Conservation (phyloP, 306 rosid species). For the Dicorynia guianensis region DNA sequence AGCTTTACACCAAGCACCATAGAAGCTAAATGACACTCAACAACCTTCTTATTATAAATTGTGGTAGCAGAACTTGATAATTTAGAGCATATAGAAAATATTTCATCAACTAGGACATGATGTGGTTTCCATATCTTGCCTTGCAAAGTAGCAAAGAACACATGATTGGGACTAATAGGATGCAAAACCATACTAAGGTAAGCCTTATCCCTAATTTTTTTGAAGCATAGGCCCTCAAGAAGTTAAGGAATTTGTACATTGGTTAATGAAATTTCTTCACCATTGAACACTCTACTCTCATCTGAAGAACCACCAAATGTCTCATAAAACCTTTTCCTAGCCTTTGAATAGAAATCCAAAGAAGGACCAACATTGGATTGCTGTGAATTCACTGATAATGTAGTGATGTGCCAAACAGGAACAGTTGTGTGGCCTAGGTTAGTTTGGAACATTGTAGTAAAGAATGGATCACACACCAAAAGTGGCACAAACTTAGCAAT, state of each 20-base stretch:
- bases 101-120: too few species aligned
- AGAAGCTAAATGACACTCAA: too few species aligned
- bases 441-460: conserved; percentile 20
- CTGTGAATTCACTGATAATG: too few species aligned
- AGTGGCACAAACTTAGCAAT: too few species aligned
- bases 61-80: too few species aligned
- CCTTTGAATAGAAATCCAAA: conserved; percentile 35
- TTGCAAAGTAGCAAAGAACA: conserved; percentile 42
- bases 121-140: conserved; percentile 60
- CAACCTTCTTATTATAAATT: too few species aligned
- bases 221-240: conserved; percentile 52
- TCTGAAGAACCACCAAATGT: conserved; percentile 40
- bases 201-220: conserved; percentile 52
- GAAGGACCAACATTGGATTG: conserved; percentile 22
- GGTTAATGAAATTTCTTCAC: conserved; percentile 27
- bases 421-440: conserved; percentile 27
- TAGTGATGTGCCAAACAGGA: conserved; percentile 43
- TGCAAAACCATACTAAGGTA: conserved; percentile 53
- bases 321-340: conserved; percentile 36
- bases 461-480: conserved; percentile 43
- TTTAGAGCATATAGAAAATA: too few species aligned
- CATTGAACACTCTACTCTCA: conserved; percentile 22
- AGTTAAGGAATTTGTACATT: conserved; percentile 6
- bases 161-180: conserved; percentile 53
- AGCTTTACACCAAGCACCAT: too few species aligned